Base-by-base conservation (phyloP, 75 land plant species). In the Larix kaempferi region DNA sequence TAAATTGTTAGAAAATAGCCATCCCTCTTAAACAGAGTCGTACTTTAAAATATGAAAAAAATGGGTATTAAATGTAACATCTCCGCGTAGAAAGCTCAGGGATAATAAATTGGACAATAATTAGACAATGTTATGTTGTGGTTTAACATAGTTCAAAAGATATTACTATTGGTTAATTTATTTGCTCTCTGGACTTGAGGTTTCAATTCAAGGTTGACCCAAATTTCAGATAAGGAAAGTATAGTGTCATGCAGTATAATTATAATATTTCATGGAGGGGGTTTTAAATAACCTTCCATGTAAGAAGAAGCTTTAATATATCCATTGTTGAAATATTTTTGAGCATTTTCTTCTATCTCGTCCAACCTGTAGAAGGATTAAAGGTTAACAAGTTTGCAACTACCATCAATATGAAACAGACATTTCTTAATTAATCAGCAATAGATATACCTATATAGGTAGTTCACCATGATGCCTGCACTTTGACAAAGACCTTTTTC, bases 401-500 rank as follows among this genome's bases (percentile, higher is more conserved):
- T 3, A 25, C 6, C 39, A 74, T 35, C 21, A 58, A 26, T 10
- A 61, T 10, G 52, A 3, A 59, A 3, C 15, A 21, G 65, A 44
- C 65, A 57, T 57, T 72, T 19, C 14, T 55, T 39, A 29, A 74
- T 17, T 21, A 21, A 14, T 10, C 1, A 13, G 14, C 6, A 72
- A 25, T 17, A 52, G 5, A 6, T 26, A 59, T 92, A 91, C 98
- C 89, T 91, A 83, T 95, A 95, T 8, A 85, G 74, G 76, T 95
- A 95, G 77, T 95, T 95, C 17, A 95, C 98, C 97, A 94, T 95
- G 59, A 95, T 91, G 23, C 98, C 98, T 58, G 84, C 96, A 83
- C 98, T 95, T 76, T 88, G 89, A 22, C 39, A 73, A 12, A 94
- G 83, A 56, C 96, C 94, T 75, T 91, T 94, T 35, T 72, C 82